These are phyloP conservation scores for Wallemia ichthyophaga DNA, from an alignment of 1,284 basidiomycete genomes.

Conservation along the genomic window DNA sequence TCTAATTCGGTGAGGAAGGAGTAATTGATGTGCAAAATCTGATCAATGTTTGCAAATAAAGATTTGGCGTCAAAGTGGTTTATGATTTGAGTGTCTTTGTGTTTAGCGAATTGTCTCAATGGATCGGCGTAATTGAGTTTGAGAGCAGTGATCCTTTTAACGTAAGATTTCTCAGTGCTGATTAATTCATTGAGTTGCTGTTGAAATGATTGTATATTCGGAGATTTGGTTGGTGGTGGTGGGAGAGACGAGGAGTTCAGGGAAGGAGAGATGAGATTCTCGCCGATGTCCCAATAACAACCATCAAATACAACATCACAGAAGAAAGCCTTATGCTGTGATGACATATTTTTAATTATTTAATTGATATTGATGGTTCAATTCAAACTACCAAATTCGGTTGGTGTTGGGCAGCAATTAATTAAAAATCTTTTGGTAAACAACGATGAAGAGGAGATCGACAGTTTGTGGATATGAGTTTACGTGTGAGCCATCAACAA, in stretches of 20 bases:
- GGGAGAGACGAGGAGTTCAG: background rate
- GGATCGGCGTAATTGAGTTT: slow-evolving; percentile 69
- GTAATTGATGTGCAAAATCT: slow-evolving; percentile 55
- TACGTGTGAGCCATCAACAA: background rate
- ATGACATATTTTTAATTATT: background rate
- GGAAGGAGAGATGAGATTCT: too few species aligned
- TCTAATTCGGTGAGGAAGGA: slow-evolving; percentile 62
- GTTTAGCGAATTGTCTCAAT: slow-evolving; percentile 49
- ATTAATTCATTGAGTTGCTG: slow-evolving; percentile 32
- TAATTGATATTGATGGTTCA: too few species aligned
- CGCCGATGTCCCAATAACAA: background rate
- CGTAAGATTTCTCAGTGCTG: slow-evolving; percentile 42
- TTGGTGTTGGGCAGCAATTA: too few species aligned
- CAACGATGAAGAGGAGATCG: background rate
- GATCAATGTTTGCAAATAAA: slow-evolving; percentile 78
- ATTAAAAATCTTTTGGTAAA: background rate
- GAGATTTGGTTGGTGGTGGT: background rate
- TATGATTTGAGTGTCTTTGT: slow-evolving; percentile 56
- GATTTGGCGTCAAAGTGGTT: slow-evolving; percentile 68
- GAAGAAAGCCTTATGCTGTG: background rate
- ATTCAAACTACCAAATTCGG: background rate
- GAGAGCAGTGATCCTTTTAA: slow-evolving; percentile 36
- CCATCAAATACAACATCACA: background rate
- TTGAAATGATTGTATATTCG: background rate
- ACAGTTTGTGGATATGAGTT: background rate